Evolutionary conservation across 345 rosid species (phyloP).

Genomic region (Hypericum androsaemum): DNA sequence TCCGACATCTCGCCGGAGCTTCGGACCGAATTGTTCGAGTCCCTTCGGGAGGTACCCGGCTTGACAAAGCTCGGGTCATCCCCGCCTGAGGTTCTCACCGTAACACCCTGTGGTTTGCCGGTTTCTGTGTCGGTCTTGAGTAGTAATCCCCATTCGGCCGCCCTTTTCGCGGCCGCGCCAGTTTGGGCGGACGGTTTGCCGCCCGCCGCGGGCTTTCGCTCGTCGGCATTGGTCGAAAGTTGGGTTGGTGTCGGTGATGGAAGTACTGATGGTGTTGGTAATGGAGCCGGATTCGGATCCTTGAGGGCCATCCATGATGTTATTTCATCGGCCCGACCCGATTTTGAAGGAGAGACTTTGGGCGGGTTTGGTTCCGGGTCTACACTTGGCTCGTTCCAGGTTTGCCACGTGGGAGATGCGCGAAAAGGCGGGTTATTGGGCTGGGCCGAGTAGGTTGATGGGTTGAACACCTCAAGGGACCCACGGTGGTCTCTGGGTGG

Average conservation of each 20-base stretch:
- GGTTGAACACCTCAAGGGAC: slow-evolving; percentile 84
- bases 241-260: slow-evolving; percentile 7
- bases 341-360: slow-evolving; percentile 13
- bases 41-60: slow-evolving; percentile 37
- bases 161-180: slow-evolving; percentile 65
- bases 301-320: slow-evolving; percentile 94
- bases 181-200: slow-evolving; percentile 26
- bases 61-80: slow-evolving; percentile 37
- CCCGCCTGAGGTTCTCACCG: slow-evolving; percentile 71
- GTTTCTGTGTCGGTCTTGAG: slow-evolving; percentile 66
- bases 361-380: slow-evolving; percentile 19
- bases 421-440: slow-evolving; percentile 43
- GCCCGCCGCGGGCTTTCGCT: slow-evolving; percentile 1
- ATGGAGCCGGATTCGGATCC: slow-evolving; percentile 15
- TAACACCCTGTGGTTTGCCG: slow-evolving; percentile 75
- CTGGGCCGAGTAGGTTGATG: slow-evolving; percentile 40
- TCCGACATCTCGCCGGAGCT: slow-evolving; percentile 66
- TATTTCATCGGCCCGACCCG: slow-evolving; percentile 38
- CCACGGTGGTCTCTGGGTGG: slow-evolving; percentile 64
- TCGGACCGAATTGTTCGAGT: slow-evolving; percentile 61
- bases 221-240: slow-evolving; percentile 3
- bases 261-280: too few species aligned
- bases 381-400: slow-evolving; percentile 29
- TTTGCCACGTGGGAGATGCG: slow-evolving; percentile 47
- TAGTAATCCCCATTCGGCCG: slow-evolving; percentile 98